Conservation (phyloP, 345 rosid genomes). For the Psidium guajava region DNA sequence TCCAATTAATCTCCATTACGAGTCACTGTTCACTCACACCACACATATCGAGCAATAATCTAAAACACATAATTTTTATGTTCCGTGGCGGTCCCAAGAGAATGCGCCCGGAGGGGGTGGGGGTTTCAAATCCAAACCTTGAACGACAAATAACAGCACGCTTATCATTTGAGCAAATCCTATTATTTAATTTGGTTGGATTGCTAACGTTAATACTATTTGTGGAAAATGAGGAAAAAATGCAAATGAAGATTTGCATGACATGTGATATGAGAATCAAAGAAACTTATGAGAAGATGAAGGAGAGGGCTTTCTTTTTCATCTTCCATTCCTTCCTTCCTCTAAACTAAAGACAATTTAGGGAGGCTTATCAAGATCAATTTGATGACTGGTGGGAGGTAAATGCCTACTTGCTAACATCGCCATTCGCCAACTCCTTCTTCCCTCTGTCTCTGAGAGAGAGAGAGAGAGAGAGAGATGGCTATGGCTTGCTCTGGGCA, state of each 20-base stretch:
- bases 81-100: fast-evolving
- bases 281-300: background rate
- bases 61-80: background rate
- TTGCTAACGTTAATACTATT: background rate
- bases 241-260: background rate
- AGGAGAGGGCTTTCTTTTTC: background rate
- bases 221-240: background rate
- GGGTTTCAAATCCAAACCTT: background rate
- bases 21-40: fast-evolving
- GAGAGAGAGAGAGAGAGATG: background rate
- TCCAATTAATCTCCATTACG: background rate
- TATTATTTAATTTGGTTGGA: background rate
- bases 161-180: background rate
- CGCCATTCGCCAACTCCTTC: background rate
- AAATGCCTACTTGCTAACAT: background rate
- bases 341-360: background rate
- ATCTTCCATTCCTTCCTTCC: background rate
- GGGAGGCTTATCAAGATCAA: background rate
- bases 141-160: background rate
- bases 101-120: fast-evolving
- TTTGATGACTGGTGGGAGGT: background rate
- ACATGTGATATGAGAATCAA: too few species aligned
- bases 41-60: background rate
- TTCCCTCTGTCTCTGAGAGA: background rate
- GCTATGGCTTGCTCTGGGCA: slow-evolving; percentile 5